Percentiles rank a stretch among this genome's conserved stretches.
These are phyloP conservation scores for Pythium rhizo-oryzae DNA, from an alignment of 352 stramenopile species.

Conservation along the genomic window DNA sequence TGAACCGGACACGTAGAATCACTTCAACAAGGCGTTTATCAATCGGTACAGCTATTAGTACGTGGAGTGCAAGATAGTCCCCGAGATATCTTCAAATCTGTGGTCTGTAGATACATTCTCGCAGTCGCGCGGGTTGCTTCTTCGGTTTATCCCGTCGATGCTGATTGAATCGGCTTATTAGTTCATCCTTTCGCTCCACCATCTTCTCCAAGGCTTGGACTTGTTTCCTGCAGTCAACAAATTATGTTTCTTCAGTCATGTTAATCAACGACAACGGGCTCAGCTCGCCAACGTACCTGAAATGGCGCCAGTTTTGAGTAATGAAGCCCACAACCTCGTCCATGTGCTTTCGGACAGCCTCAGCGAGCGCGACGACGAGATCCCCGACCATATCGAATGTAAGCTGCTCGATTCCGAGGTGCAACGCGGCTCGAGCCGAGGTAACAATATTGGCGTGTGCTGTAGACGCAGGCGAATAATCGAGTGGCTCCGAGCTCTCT, in stretches of 20 bases:
- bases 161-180: slow-evolving; percentile 63
- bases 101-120: slow-evolving; percentile 45
- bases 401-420: not conserved
- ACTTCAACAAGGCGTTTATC: not conserved
- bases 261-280: not conserved
- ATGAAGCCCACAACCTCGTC: slow-evolving; percentile 32
- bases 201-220: slow-evolving; percentile 46
- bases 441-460: not conserved
- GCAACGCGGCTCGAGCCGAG: slow-evolving; percentile 1
- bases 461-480: not conserved
- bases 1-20: not conserved
- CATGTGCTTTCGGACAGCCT: slow-evolving; percentile 31
- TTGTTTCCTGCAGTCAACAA: slow-evolving; percentile 36
- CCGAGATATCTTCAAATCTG: slow-evolving; percentile 19
- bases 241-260: slow-evolving; percentile 3
- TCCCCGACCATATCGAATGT: slow-evolving; percentile 8
- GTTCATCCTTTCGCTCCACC: slow-evolving; percentile 59
- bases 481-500: not conserved
- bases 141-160: slow-evolving; percentile 55
- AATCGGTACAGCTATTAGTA: not conserved
- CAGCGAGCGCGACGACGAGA: slow-evolving; percentile 25
- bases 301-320: slow-evolving; percentile 18
- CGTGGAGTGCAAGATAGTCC: not conserved
- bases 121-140: slow-evolving; percentile 43
- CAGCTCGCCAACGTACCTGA: not conserved